Conservation (phyloP, 2,329 filamentous ascomycete genomes). For the Diplodia corticola region DNA sequence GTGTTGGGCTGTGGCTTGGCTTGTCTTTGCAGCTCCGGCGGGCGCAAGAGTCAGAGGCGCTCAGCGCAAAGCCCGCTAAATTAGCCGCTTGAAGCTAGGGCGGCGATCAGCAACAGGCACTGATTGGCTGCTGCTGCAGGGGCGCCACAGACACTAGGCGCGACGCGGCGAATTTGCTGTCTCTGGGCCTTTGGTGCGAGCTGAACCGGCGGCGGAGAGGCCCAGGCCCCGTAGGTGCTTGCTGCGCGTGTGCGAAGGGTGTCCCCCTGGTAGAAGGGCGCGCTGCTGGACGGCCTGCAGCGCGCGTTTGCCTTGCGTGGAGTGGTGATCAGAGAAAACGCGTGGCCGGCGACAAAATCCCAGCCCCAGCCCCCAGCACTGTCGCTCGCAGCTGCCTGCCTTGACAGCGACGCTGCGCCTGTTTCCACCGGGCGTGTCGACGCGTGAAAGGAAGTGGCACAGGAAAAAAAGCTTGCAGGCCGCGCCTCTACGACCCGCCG, state of each 20-base stretch:
- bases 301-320: slow-evolving; percentile 17
- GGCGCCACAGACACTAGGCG: slow-evolving; percentile 12
- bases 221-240: slow-evolving; percentile 17
- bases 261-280: slow-evolving; percentile 19
- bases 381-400: slow-evolving; percentile 17
- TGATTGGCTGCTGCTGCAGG: slow-evolving; percentile 7
- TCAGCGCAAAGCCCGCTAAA: slow-evolving; percentile 9
- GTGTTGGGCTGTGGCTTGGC: neutral
- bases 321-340: slow-evolving; percentile 22
- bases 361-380: slow-evolving; percentile 17
- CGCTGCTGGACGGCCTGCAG: slow-evolving; percentile 21
- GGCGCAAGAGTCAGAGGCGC: slow-evolving; percentile 15
- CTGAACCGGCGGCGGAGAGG: slow-evolving; percentile 19
- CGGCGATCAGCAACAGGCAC: neutral
- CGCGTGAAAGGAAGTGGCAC: slow-evolving; percentile 15
- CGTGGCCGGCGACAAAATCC: slow-evolving; percentile 12
- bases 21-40: neutral
- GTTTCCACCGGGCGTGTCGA: slow-evolving; percentile 14
- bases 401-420: slow-evolving; percentile 13
- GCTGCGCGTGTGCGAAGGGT: slow-evolving; percentile 12
- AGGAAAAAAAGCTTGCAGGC: slow-evolving; percentile 16
- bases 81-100: slow-evolving; percentile 11
- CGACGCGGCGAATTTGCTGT: slow-evolving; percentile 17
- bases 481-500: slow-evolving; percentile 9
- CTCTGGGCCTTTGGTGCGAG: slow-evolving; percentile 14